A percentile compares a stretch with the other conserved stretches of the same genome.
phyloP scores from a whole-genome alignment of 352 stramenopile genomes.

The Globisporangium canariense region DNA sequence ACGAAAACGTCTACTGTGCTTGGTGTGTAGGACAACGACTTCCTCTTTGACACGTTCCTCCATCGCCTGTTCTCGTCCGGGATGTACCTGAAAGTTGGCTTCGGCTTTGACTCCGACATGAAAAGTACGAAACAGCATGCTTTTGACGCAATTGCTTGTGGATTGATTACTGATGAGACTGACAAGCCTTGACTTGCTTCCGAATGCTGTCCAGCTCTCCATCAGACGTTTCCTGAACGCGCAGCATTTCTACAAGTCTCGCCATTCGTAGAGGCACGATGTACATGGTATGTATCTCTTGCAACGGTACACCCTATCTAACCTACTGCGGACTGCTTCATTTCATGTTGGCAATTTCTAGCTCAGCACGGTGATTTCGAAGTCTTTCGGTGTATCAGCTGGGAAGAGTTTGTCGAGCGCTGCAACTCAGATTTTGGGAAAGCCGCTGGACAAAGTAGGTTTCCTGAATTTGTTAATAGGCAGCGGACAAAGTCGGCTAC shows the following conservation, averaged over 20 bases:
- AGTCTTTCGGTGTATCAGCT: conserved; percentile 20
- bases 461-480: neutral
- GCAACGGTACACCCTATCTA: neutral
- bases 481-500: no score
- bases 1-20: no score
- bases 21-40: conserved; percentile 29
- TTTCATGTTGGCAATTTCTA: conserved; percentile 15
- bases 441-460: conserved; percentile 60
- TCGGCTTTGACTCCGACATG: conserved; percentile 66
- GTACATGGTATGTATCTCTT: no score
- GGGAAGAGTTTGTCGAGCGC: conserved; percentile 49
- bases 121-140: conserved; percentile 34
- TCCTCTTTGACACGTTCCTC: conserved; percentile 50
- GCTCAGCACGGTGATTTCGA: conserved; percentile 30
- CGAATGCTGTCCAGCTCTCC: conserved; percentile 30
- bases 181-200: neutral
- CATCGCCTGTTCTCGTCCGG: conserved; percentile 31
- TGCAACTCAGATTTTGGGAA: conserved; percentile 36
- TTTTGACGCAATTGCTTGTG: neutral
- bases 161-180: neutral
- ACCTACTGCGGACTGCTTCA: neutral
- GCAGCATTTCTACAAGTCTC: conserved; percentile 29
- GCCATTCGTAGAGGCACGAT: conserved; percentile 43
- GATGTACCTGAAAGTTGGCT: conserved; percentile 50
- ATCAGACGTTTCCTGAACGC: conserved; percentile 64